Evolutionary conservation across 208 protist species (phyloP).

Genomic region (Vickermania ingenoplastis): DNA sequence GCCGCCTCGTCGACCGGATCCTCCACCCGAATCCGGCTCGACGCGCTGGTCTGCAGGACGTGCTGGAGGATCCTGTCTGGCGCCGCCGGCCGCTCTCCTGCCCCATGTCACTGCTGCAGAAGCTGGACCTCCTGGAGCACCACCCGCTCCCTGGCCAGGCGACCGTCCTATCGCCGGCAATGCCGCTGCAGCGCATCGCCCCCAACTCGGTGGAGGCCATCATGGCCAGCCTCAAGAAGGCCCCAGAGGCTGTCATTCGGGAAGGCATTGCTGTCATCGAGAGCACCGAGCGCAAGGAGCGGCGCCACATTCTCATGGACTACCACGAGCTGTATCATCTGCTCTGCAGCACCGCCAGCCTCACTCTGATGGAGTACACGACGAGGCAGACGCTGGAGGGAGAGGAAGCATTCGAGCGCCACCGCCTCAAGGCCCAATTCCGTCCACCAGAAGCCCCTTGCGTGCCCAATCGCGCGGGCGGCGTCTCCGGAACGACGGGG

Average conservation of each 20-base stretch:
- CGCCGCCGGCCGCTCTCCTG: conserved; percentile 69
- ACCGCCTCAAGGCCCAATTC: conserved; percentile 7
- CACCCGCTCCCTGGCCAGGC: conserved; percentile 7
- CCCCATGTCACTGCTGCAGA: conserved; percentile 66
- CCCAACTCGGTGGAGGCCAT: too few species aligned
- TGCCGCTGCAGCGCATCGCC: conserved; percentile 27
- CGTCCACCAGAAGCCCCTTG: neutral
- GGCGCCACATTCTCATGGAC: conserved; percentile 48
- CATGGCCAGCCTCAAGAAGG: conserved; percentile 19
- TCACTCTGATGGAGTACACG: conserved; percentile 27
- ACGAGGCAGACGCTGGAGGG: conserved; percentile 17
- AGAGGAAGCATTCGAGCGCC: conserved; percentile 25
- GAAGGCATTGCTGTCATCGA: conserved; percentile 39
- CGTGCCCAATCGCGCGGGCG: neutral
- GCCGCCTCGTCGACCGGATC: conserved; percentile 51
- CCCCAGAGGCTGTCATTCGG: conserved; percentile 21
- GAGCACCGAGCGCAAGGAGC: conserved; percentile 39
- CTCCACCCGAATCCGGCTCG: conserved; percentile 33
- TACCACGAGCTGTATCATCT: conserved; percentile 47
- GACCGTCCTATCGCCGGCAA: too few species aligned
- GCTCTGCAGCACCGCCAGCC: conserved; percentile 22
- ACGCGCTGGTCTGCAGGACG: conserved; percentile 56
- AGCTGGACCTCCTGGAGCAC: conserved; percentile 59
- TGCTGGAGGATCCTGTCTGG: conserved; percentile 75
- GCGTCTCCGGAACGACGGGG: too few species aligned